Conservation (phyloP, 2,329 filamentous ascomycete species). For the Monosporascus sp. region DNA sequence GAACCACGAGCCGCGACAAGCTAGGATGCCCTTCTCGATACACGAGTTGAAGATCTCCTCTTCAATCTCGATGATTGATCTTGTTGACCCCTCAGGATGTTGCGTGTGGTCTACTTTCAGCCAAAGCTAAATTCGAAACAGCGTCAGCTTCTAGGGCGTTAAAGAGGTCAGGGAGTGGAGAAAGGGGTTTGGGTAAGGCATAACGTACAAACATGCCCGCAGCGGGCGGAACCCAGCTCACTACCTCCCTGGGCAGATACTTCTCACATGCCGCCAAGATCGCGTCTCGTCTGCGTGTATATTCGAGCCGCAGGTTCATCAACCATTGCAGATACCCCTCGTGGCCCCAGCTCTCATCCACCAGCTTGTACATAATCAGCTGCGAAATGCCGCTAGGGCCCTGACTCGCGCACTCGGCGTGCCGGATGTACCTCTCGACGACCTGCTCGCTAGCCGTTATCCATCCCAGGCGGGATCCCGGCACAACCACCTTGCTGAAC, state of each 20-base stretch:
- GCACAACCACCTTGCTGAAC: slow-evolving; percentile 85
- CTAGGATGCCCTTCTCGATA: slow-evolving; percentile 71
- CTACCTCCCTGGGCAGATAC: slow-evolving; percentile 66
- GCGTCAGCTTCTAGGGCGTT: neutral
- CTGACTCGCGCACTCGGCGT: slow-evolving; percentile 79
- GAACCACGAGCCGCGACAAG: slow-evolving; percentile 90
- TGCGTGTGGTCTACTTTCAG: slow-evolving; percentile 59
- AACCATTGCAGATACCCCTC: slow-evolving; percentile 86
- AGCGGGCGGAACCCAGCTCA: slow-evolving; percentile 71
- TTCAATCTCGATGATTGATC: slow-evolving; percentile 63
- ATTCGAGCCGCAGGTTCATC: slow-evolving; percentile 72
- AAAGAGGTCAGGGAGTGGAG: neutral
- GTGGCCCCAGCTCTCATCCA: slow-evolving; percentile 94
- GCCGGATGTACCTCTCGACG: slow-evolving; percentile 73
- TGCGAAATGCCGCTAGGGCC: slow-evolving; percentile 82
- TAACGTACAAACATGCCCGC: slow-evolving; percentile 90
- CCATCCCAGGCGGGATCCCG: slow-evolving; percentile 81
- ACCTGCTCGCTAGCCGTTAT: slow-evolving; percentile 82
- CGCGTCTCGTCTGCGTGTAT: slow-evolving; percentile 71
- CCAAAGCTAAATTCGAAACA: slow-evolving; percentile 54
- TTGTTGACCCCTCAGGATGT: slow-evolving; percentile 54
- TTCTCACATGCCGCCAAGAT: slow-evolving; percentile 76
- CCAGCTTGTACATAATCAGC: slow-evolving; percentile 76
- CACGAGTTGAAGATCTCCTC: slow-evolving; percentile 77
- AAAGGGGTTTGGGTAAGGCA: neutral